phyloP scores from a whole-genome alignment of 1,284 basidiomycete species.

The Ustilago sp. region DNA sequence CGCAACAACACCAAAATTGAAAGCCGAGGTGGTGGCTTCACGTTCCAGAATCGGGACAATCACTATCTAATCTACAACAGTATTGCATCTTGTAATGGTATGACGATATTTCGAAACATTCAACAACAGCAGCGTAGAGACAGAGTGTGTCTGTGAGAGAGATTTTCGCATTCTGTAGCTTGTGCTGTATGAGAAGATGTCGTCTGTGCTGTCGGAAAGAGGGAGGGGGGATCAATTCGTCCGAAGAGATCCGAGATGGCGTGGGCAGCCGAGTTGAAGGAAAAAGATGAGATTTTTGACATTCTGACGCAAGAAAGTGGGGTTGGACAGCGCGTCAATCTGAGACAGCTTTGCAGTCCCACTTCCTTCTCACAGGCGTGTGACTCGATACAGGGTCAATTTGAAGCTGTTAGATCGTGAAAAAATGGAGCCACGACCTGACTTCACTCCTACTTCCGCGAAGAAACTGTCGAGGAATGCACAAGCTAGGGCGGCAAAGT shows the following conservation, averaged over 20 bases:
- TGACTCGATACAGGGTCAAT: constrained; percentile 8
- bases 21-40: neutral
- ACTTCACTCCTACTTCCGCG: neutral
- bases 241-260: constrained; percentile 36
- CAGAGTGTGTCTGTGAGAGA: neutral
- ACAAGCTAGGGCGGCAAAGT: too few relatives aligned
- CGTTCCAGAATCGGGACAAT: neutral
- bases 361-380: neutral
- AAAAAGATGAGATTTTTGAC: constrained; percentile 16
- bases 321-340: constrained; percentile 12
- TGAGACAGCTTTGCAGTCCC: neutral
- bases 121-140: neutral
- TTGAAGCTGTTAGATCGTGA: constrained; percentile 6
- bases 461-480: too few relatives aligned
- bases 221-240: constrained; percentile 15
- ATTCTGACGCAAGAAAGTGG: constrained; percentile 3
- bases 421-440: neutral
- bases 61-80: neutral
- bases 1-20: neutral
- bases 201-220: neutral
- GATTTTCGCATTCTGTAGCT: too few relatives aligned
- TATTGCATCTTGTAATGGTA: neutral
- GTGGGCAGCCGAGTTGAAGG: neutral
- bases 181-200: neutral
- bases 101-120: neutral